phyloP scores from a whole-genome alignment of 2,329 filamentous ascomycete genomes.

The Chaetomiaceae sp. region DNA sequence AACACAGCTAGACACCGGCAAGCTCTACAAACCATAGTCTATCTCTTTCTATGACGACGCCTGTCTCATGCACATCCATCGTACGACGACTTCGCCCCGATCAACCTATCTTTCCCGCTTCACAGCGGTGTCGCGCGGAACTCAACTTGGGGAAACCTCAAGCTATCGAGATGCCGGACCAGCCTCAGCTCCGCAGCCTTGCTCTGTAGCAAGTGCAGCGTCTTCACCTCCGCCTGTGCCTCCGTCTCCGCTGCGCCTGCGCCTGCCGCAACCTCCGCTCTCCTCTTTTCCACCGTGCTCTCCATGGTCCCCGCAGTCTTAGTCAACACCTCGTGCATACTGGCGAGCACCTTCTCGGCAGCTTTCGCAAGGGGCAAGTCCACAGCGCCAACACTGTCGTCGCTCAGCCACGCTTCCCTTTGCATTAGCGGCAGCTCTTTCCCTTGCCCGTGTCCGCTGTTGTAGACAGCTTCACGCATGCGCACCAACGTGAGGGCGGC shows the following conservation, averaged over 20 bases:
- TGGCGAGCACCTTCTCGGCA: slow-evolving; percentile 79
- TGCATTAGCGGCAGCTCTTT: slow-evolving; percentile 39
- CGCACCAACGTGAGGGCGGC: slow-evolving; percentile 83
- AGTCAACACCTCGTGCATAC: slow-evolving; percentile 80
- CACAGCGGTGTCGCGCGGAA: slow-evolving; percentile 53
- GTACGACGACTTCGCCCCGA: background rate
- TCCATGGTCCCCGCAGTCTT: slow-evolving; percentile 62
- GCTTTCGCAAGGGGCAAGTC: slow-evolving; percentile 79
- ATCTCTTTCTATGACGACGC: slow-evolving; percentile 12
- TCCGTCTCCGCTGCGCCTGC: slow-evolving; percentile 34
- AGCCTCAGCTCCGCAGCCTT: slow-evolving; percentile 86
- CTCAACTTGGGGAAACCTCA: slow-evolving; percentile 59
- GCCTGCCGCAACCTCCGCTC: slow-evolving; percentile 34
- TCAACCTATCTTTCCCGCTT: slow-evolving; percentile 8
- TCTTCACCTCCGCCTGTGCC: slow-evolving; percentile 49
- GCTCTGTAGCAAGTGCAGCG: slow-evolving; percentile 61
- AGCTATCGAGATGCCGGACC: slow-evolving; percentile 63
- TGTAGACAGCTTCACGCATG: slow-evolving; percentile 71
- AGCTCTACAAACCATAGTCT: slow-evolving; percentile 4
- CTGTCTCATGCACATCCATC: background rate
- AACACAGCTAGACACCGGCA: too few relatives aligned
- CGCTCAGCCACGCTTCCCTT: slow-evolving; percentile 65
- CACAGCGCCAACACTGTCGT: slow-evolving; percentile 60
- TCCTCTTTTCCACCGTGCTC: slow-evolving; percentile 40
- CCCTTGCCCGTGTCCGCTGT: slow-evolving; percentile 22